Percentiles rank a stretch among this genome's conserved stretches.
These are phyloP conservation scores for Suillus brevipes DNA, from an alignment of 768 basidiomycete genomes.

Conservation along the genomic window DNA sequence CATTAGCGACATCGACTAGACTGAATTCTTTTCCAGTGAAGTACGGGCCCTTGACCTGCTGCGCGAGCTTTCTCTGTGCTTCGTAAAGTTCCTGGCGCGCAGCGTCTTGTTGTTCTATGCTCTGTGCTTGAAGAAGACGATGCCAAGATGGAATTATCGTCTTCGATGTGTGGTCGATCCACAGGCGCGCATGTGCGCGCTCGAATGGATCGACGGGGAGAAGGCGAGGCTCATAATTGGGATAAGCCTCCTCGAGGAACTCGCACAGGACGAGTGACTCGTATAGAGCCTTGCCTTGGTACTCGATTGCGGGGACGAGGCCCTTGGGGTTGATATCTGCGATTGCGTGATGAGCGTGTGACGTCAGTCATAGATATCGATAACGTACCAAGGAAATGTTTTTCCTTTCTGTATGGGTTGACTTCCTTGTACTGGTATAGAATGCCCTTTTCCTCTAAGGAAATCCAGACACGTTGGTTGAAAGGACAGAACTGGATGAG, in stretches of 20 bases:
- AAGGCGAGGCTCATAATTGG: constrained; percentile 41
- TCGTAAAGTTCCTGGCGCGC: constrained; percentile 40
- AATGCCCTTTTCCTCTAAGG: constrained; percentile 64
- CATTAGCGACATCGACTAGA: constrained; percentile 53
- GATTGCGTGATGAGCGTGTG: background rate
- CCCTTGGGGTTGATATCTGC: constrained; percentile 66
- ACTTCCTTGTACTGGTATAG: constrained; percentile 69
- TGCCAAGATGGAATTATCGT: constrained; percentile 51
- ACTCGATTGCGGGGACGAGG: constrained; percentile 61
- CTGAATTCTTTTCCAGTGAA: constrained; percentile 57
- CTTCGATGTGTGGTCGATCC: constrained; percentile 58
- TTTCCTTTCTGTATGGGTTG: constrained; percentile 71
- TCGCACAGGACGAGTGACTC: constrained; percentile 66
- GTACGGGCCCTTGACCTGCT: constrained; percentile 48
- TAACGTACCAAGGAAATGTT: constrained; percentile 49
- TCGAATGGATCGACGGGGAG: constrained; percentile 52
- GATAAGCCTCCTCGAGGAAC: constrained; percentile 64
- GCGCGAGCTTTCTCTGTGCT: constrained; percentile 37
- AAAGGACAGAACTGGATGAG: constrained; percentile 51
- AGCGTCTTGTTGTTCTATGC: constrained; percentile 35
- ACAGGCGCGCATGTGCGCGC: constrained; percentile 53
- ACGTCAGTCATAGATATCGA: background rate
- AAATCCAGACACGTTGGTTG: constrained; percentile 64
- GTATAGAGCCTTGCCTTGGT: constrained; percentile 53
- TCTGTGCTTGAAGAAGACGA: constrained; percentile 45